Evolutionary conservation across 495 filamentous ascomycete species (phyloP).

Genomic region (Neurospora terricola): DNA sequence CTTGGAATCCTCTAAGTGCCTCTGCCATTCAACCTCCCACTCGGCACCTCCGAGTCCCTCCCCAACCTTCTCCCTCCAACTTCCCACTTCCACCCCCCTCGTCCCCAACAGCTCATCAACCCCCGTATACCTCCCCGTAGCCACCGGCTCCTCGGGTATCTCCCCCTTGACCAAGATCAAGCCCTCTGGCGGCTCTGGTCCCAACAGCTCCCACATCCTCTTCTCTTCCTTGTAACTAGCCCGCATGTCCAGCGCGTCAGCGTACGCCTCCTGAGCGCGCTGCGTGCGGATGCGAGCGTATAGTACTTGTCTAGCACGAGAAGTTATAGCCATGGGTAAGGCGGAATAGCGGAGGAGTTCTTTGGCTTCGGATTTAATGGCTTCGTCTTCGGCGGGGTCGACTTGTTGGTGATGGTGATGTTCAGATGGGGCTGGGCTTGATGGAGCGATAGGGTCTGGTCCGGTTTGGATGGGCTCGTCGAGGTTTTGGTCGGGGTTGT

Average conservation of each 20-base stretch:
- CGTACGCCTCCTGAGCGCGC: conserved; percentile 37
- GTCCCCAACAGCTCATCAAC: conserved; percentile 24
- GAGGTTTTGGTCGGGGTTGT: neutral
- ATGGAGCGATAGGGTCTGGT: neutral
- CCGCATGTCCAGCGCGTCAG: conserved; percentile 44
- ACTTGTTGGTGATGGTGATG: conserved; percentile 11
- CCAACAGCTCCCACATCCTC: conserved; percentile 44
- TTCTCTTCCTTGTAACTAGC: conserved; percentile 45
- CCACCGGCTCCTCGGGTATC: neutral
- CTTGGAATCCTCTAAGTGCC: neutral
- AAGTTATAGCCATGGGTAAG: conserved; percentile 8
- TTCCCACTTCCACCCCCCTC: conserved; percentile 34
- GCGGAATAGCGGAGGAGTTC: conserved; percentile 23
- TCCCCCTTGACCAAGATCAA: conserved; percentile 42
- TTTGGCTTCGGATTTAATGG: conserved; percentile 10
- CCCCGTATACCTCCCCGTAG: neutral
- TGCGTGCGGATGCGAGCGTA: conserved; percentile 21
- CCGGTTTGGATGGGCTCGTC: neutral
- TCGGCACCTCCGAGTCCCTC: neutral
- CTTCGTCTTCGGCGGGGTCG: conserved; percentile 14
- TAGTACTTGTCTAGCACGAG: conserved; percentile 9
- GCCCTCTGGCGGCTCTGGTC: conserved; percentile 29
- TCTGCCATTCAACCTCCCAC: conserved; percentile 1
- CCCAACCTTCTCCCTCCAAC: conserved; percentile 3
- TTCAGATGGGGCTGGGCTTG: conserved; percentile 11